These are phyloP conservation scores for Stemphylium vesicarium DNA, from an alignment of 2,329 filamentous ascomycete species.

Conservation along the genomic window DNA sequence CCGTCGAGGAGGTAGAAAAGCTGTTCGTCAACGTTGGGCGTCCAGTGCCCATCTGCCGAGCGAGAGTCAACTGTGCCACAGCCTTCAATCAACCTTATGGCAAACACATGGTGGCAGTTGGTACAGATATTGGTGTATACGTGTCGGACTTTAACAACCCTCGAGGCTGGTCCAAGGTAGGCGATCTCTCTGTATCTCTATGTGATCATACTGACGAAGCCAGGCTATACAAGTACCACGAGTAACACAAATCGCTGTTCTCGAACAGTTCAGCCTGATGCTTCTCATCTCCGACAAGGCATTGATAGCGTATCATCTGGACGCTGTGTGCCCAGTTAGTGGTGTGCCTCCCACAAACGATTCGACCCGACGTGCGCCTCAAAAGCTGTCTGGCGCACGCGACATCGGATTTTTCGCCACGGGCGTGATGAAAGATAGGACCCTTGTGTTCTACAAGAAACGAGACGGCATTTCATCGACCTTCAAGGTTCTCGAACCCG, in stretches of 20 bases:
- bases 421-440: constrained; percentile 95
- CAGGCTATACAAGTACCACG: constrained; percentile 77
- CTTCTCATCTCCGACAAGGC: constrained; percentile 90
- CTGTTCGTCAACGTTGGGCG: constrained; percentile 70
- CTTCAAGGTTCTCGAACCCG: constrained; percentile 95
- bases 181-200: constrained; percentile 34
- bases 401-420: constrained; percentile 97
- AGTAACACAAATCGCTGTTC: constrained; percentile 90
- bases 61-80: constrained; percentile 90
- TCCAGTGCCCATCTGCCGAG: constrained; percentile 79
- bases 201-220: constrained; percentile 33
- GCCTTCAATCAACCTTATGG: constrained; percentile 82
- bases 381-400: constrained; percentile 83
- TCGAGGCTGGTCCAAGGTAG: constrained; percentile 86
- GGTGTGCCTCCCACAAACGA: constrained; percentile 69
- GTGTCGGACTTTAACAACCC: constrained; percentile 88
- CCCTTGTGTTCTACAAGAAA: constrained; percentile 95
- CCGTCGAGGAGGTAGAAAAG: constrained; percentile 86
- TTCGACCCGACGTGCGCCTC: constrained; percentile 82
- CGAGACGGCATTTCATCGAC: constrained; percentile 89
- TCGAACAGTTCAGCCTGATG: constrained; percentile 95
- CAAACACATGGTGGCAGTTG: constrained; percentile 88
- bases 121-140: constrained; percentile 93
- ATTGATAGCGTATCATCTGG: constrained; percentile 90
- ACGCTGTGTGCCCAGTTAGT: constrained; percentile 70